Conservation (phyloP, 371 early-diverging fungal species). For the Syncephalis plumigaleata region DNA sequence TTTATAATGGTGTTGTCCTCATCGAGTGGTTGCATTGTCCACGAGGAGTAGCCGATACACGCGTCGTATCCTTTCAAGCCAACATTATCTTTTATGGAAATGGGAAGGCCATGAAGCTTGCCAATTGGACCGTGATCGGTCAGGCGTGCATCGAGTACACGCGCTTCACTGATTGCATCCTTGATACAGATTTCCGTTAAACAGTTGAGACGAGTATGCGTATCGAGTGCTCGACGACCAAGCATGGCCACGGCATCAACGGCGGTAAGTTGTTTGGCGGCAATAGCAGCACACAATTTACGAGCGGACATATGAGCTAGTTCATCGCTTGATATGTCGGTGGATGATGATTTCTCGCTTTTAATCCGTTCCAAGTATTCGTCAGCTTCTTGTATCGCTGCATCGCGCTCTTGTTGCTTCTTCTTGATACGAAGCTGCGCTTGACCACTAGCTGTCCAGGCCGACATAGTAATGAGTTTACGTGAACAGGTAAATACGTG, state of each 20-base stretch:
- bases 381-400: no score
- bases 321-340: no score
- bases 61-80: conserved; percentile 3
- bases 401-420: no score
- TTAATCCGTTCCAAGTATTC: no score
- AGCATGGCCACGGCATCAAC: not conserved
- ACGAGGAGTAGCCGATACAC: not conserved
- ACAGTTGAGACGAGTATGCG: conserved; percentile 3
- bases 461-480: no score
- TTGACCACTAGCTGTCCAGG: no score
- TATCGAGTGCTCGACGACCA: not conserved
- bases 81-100: conserved; percentile 4
- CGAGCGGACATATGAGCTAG: no score
- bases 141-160: conserved; percentile 1
- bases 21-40: not conserved
- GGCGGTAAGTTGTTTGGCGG: not conserved
- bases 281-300: no score
- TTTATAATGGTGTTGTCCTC: not conserved
- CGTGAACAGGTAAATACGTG: no score
- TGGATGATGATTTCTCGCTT: no score
- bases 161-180: not conserved
- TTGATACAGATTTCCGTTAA: conserved; percentile 2
- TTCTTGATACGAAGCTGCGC: no score
- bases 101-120: conserved; percentile 4
- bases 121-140: not conserved